Percentiles rank a stretch among this genome's conserved stretches.
Conservation (phyloP, 352 stramenopile genomes). For the Globisporangium abappressorium region DNA sequence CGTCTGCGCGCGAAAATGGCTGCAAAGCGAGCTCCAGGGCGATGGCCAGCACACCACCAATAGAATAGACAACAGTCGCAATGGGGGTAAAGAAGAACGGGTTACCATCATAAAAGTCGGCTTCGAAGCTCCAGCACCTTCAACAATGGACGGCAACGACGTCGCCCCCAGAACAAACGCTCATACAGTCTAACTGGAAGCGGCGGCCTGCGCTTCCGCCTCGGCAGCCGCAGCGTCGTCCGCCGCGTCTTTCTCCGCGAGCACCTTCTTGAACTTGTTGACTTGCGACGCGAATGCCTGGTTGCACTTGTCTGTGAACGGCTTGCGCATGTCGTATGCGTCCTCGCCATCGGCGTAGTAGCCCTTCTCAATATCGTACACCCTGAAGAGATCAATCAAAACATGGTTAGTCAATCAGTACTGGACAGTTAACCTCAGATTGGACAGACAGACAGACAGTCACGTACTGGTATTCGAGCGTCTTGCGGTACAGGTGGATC, state of each 20-base stretch:
- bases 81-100: not conserved
- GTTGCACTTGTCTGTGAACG: conserved; percentile 90
- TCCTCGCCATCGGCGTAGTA: conserved; percentile 99
- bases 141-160: not conserved
- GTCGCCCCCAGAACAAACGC: not conserved
- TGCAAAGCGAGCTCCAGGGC: conserved; percentile 17
- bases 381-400: conserved; percentile 37
- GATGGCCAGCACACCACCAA: not conserved
- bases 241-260: conserved; percentile 63
- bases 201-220: not conserved
- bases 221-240: conserved; percentile 22
- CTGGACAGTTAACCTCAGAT: not conserved
- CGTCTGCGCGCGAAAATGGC: conserved; percentile 61
- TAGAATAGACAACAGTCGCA: not conserved
- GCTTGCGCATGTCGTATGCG: conserved; percentile 98
- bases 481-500: conserved; percentile 98
- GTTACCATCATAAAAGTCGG: not conserved
- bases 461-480: conserved; percentile 95
- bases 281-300: conserved; percentile 84
- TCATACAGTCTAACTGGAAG: conserved; percentile 16
- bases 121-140: not conserved
- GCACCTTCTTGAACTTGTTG: conserved; percentile 77
- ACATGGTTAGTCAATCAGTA: not conserved
- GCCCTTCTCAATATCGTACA: conserved; percentile 98
- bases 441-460: not conserved